Evolutionary conservation across 192 early-diverging fungal genomes (phyloP), one percentile per base, ranked within the genome.

Genomic region (Entophlyctis helioformis): DNA sequence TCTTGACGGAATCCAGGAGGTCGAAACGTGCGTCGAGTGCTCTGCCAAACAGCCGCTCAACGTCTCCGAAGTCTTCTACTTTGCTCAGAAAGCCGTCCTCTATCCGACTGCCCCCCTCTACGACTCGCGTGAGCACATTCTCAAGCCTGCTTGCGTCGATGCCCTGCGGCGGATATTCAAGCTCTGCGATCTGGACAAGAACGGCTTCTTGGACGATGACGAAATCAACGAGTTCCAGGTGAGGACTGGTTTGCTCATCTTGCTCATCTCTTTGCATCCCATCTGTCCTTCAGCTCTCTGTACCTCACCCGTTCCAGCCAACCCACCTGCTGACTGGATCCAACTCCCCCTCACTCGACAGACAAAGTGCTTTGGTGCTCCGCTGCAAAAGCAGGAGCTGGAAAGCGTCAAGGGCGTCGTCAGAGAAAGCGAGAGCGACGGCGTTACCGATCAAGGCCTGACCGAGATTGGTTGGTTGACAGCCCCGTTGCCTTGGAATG

Each of bases 1-100:
- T n/a, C n/a, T n/a, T n/a, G n/a, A n/a, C n/a, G n/a, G n/a, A 31
- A 10, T 19, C 13, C 60, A 89, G 75, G 93, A 96, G 71, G 89
- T 99, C 24, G 96, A 99, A 67, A 92, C 94, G 4, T 94, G 93
- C 62, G 89, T 99, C 18, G 93, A 99, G 54, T 99, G 96, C 57
- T 96, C 92, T 0, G 90, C 91, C n/a, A 94, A 90, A 59, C 82
- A 85, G 54, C 71, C 85, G 21, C 63, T 96, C 31, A 96, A 96
- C 58, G 89, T 96, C 1, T 89, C 89, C 0, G 96, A 99, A 73
- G 90, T 99, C n/a, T 99, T 99, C 59, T 99, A 96, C 63, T 96
- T 96, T 81, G 96, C 96, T 3, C 96, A 99, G 74, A 96, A 96
- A 61, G 96, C 96, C 3, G 93, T 99, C 10, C 59, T 96, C 35